Conservation (phyloP, 2,329 filamentous ascomycete species). For the Camillea tinctor region DNA sequence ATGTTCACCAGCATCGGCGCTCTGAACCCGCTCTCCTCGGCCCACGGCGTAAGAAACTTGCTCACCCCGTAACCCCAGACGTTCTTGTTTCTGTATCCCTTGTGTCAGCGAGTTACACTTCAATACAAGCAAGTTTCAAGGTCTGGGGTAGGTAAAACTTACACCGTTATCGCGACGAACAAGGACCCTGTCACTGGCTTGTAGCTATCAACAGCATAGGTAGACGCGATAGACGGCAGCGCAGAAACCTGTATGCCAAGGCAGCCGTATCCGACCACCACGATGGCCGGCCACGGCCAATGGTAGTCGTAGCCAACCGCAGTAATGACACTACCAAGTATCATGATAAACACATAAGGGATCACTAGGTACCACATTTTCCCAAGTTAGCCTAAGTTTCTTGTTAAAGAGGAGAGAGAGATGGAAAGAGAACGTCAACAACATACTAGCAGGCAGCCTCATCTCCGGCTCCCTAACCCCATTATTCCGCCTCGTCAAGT, state of each 20-base stretch:
- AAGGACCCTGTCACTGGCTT: constrained; percentile 61
- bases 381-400: background rate
- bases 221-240: constrained; percentile 57
- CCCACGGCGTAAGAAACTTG: constrained; percentile 30
- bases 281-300: constrained; percentile 49
- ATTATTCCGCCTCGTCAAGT: constrained; percentile 40
- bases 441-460: constrained; percentile 36
- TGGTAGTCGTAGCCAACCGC: constrained; percentile 45
- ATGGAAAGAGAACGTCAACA: background rate
- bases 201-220: constrained; percentile 62
- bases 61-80: constrained; percentile 31
- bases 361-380: constrained; percentile 38
- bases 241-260: constrained; percentile 40
- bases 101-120: too few species aligned
- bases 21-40: constrained; percentile 23
- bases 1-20: constrained; percentile 27
- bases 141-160: background rate
- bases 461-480: constrained; percentile 49
- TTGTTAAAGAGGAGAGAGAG: too few species aligned
- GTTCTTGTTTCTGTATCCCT: constrained; percentile 24
- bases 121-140: too few species aligned
- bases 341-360: constrained; percentile 44
- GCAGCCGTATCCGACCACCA: constrained; percentile 46
- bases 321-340: constrained; percentile 45
- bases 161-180: constrained; percentile 57